Base-by-base conservation (phyloP, 2,329 filamentous ascomycete species). In the Fusarium solani-melongenae region DNA sequence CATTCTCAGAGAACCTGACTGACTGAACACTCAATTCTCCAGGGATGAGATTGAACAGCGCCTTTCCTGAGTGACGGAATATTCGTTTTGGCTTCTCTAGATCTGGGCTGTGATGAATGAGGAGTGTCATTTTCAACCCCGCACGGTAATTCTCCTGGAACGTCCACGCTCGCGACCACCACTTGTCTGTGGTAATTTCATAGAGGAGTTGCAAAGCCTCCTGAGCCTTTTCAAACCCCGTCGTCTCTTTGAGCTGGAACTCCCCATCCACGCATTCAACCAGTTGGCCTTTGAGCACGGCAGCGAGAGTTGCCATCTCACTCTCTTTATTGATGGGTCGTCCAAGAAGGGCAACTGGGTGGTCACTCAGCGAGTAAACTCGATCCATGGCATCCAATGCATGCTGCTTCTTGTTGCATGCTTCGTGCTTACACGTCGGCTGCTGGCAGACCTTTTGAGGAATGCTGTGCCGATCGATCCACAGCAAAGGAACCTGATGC, bases 71-170 rank as follows among this genome's bases (percentile, higher is more conserved):
- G 0, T 34, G 27, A 0, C 44, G 72, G 9, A 67, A 62, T n/a
- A 71, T 71, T 10, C 57, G 39, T 59, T 81, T 81, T 29, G 65
- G 14, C 2, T 29, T 9, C 15, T 81, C 76, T 0, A 77, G 62
- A 0, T 62, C 63, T 6, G 38, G 29, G n/a, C 9, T 17, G 46
- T 82, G 79, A 5, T 70, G 71, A 8, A 82, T 78, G 0, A 82
- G 65, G 9, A 82, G 74, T 0, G 39, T 68, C 80, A 82, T 82
- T 0, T 69, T 36, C 15, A 41, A 36, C 2, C 77, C 76, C 6
- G 71, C 80, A 31, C 77, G 72, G 39, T 82, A 82, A 49, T 80
- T 82, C 61, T 82, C 80, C 20, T 82, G 80, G 31, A 80, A 82
- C 1, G 78, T 82, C 79, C 80, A 82, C 4, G 79, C 80, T 15